Evolutionary conservation across 345 rosid species (phyloP), one percentile per base, ranked within the genome.

Genomic region (Eucalyptus decipiens): DNA sequence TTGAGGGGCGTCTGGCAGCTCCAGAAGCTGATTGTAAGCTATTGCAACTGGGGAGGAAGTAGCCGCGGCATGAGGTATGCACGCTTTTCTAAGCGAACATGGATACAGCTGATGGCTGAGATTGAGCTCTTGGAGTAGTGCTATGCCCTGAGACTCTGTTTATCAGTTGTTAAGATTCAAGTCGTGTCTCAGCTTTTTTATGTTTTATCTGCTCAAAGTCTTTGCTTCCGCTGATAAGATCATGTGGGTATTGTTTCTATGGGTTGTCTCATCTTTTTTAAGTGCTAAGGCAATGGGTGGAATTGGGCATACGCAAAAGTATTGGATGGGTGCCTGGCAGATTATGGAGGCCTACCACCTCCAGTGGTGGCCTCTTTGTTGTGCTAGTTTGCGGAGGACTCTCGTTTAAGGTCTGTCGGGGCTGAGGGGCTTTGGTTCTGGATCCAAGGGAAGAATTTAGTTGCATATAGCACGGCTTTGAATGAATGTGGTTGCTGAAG

Each of bases 11-110:
- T 92, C 12, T 97, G 99, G 99, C 99, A 97, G 91, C 99, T 97
- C 45, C 90, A 94, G 90, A 97, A 94, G 92, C 93, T 97, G 89
- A 90, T 96, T 7, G 98, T 96, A 34, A 96, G 99, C 94, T 96
- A 93, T 87, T 93, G 96, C 89, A 94, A 96, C 80, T 95, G 98
- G 99, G 99, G 99, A 87, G 99, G 98, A 34, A 98, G 99, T 90
- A 96, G 99, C 85, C 93, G 96, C 85, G 98, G 99, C 86, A 95
- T 96, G 91, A 95, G 97, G 98, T 97, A 90, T 88, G 87, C 23
- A 56, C 40, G 47, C 4, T 72, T 40, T 37, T 21, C 58, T 76
- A 37, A 6, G 6, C 45, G 47, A 4, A 43, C 11, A 5, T 37
- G 83, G 26, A 21, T 76, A 40, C 15, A 21, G 26, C 45, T 37